Conservation (phyloP, 2,329 filamentous ascomycete genomes). For the Ceratocystis ficicola region DNA sequence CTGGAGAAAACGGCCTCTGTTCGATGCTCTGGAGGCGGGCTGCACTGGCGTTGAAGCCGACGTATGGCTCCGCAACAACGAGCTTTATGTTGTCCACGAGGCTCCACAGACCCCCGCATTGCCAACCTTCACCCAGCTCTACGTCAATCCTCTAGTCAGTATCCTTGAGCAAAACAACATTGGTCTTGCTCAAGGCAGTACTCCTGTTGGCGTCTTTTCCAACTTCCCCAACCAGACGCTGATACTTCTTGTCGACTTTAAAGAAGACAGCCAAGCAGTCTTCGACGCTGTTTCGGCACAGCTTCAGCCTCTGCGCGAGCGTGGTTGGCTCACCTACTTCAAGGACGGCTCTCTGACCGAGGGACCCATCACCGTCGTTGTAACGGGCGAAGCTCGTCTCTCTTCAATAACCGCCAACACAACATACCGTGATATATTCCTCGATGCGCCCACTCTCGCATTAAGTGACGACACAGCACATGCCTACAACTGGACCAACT, state of each 20-base stretch:
- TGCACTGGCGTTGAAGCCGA: constrained; percentile 58
- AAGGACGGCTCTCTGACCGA: constrained; percentile 39
- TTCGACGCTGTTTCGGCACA: constrained; percentile 37
- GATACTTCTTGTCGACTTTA: constrained; percentile 57
- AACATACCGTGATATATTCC: constrained; percentile 50
- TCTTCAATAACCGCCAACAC: constrained; percentile 40
- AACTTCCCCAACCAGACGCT: constrained; percentile 42
- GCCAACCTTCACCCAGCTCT: constrained; percentile 49
- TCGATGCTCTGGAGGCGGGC: constrained; percentile 46
- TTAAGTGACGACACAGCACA: constrained; percentile 25
- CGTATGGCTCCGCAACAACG: constrained; percentile 47
- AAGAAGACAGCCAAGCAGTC: constrained; percentile 42
- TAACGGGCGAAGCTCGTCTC: constrained; percentile 53
- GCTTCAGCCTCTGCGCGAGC: constrained; percentile 46
- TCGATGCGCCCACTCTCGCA: constrained; percentile 49
- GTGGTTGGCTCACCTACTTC: constrained; percentile 45
- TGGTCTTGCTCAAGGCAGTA: constrained; percentile 32
- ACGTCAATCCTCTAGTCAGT: constrained; percentile 50
- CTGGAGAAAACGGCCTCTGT: constrained; percentile 51
- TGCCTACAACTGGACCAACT: constrained; percentile 42
- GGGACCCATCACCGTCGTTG: constrained; percentile 55
- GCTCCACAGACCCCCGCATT: constrained; percentile 30
- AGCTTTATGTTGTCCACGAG: constrained; percentile 50
- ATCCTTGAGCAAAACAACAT: constrained; percentile 43
- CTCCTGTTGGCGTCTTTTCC: constrained; percentile 42